Base-by-base conservation (phyloP, 768 basidiomycete genomes). In the Tubosaeta brunneosetosa region DNA sequence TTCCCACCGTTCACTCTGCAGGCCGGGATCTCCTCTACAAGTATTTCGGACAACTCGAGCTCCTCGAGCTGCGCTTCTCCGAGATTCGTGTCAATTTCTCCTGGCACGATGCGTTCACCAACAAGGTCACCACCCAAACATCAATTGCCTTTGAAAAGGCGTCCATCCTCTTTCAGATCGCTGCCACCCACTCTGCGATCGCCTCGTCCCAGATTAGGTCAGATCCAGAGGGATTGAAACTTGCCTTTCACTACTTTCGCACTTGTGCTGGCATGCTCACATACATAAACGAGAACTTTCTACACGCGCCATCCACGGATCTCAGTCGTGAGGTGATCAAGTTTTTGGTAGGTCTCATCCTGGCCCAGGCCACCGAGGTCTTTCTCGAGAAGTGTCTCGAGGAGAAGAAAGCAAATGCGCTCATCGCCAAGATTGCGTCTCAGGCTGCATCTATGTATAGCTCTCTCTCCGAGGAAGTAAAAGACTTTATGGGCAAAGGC, bases 241-340 rank as follows among this genome's bases (percentile, higher is more conserved):
- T 92, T 32, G 84, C 95, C 0, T 99, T 97, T 74, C 83, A 91
- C 71, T 94, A 92, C 71, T 90, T 92, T 62, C 77, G 88, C 16
- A 84, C 88, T 11, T 85, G 89, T 38, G 91, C 94, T 3, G 97
- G 97, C 17, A 97, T 99, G 92, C 83, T 97, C 64, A 92, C 86
- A 6, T 99, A 98, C 68, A 94, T 99, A 76, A 97, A 98, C 73
- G 97, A 99, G 71, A 97, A 99, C 79, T 99, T 99, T 69, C 75
- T 99, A 0, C 97, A 99, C 62, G 97, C 95, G 0, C 97, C 97
- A 0, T 93, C 90, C 19, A 97, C 91, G 2, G 97, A 98, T 72
- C 81, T 98, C 42, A 88, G 86, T 62, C 80, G 92, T 17, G 95
- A 98, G 54, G 91, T 98, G 50, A 80, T 99, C 77, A 94, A 95